Evolutionary conservation across 345 rosid species (phyloP), one percentile per base, ranked within the genome.

Genomic region (Hibiscus mutabilis): DNA sequence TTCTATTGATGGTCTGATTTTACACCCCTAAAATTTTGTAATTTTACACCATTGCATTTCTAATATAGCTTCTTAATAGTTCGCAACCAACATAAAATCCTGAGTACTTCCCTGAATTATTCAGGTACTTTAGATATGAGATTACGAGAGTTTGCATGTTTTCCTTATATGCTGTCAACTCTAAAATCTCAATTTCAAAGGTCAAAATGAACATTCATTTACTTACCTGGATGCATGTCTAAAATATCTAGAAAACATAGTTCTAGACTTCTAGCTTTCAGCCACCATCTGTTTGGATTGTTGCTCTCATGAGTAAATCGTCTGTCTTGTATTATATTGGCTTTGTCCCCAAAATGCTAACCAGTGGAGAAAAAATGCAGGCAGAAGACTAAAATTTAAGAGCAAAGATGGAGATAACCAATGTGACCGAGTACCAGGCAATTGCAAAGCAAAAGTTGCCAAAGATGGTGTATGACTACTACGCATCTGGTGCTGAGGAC

Each of bases 401-500:
- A 53, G 33, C 35, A 46, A 79, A 74, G 78, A 85, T 85, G 90
- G 96, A 86, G 86, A 79, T 87, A 46, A 87, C 96, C 37, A 89
- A 89, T 79, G 92, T 87, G 8, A 80, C 55, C 42, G 96, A 89
- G 86, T 89, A 82, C 74, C 84, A 87, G 16, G 86, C 79, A 0
- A 87, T 89, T 51, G 92, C 96, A 13, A 89, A 82, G 88, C 66
- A 77, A 71, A 89, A 86, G 72, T 75, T 89, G 80, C 92, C 96
- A 8, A 86, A 89, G 87, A 89, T 89, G 96, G 90, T 75, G 10
- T 89, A 77, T 58, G 96, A 87, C 78, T 89, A 89, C 84, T 89
- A 83, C 71, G 92, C 96, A 42, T 87, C 92, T 8, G 96, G 96
- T 69, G 92, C 96, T 35, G 88, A 87, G 75, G 92, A 89, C 74